Evolutionary conservation across 2,329 filamentous ascomycete genomes (phyloP).

Genomic region (Sporothrix brasiliensis): DNA sequence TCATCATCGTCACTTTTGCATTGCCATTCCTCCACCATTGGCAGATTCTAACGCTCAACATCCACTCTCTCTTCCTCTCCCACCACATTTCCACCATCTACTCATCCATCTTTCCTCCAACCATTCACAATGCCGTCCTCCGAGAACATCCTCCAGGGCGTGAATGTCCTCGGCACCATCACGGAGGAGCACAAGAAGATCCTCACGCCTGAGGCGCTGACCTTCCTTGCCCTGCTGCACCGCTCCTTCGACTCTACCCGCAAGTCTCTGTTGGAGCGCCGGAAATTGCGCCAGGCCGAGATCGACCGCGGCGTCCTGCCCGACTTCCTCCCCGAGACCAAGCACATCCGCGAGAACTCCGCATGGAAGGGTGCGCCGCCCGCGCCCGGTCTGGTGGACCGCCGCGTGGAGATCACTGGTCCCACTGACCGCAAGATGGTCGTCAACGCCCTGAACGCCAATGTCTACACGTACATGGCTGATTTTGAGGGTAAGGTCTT

Average conservation of each 20-base stretch:
- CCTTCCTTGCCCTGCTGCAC: conserved; percentile 92
- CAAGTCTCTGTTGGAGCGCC: conserved; percentile 85
- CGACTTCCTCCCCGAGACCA: conserved; percentile 95
- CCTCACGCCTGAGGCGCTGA: conserved; percentile 83
- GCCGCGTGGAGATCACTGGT: conserved; percentile 94
- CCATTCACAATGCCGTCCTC: conserved; percentile 63
- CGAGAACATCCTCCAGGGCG: conserved; percentile 81
- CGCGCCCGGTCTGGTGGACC: conserved; percentile 88
- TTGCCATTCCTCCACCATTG: background rate
- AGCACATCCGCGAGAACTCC: conserved; percentile 89
- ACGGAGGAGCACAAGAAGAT: conserved; percentile 84
- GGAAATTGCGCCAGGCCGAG: conserved; percentile 84
- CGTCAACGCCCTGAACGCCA: conserved; percentile 91
- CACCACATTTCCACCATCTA: conserved; percentile 5
- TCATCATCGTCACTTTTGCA: conserved; percentile 15
- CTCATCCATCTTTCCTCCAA: background rate
- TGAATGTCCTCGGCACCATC: conserved; percentile 79
- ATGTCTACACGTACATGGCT: conserved; percentile 99
- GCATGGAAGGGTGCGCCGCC: conserved; percentile 92
- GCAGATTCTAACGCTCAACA: background rate
- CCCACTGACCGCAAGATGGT: conserved; percentile 99
- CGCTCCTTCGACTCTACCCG: conserved; percentile 89
- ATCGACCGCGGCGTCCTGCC: conserved; percentile 86
- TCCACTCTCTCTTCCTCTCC: background rate
- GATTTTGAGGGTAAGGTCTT: conserved; percentile 83